Evolutionary conservation across 176 grass and related monocot species (phyloP).

Genomic region (Thinopyrum elongatum): DNA sequence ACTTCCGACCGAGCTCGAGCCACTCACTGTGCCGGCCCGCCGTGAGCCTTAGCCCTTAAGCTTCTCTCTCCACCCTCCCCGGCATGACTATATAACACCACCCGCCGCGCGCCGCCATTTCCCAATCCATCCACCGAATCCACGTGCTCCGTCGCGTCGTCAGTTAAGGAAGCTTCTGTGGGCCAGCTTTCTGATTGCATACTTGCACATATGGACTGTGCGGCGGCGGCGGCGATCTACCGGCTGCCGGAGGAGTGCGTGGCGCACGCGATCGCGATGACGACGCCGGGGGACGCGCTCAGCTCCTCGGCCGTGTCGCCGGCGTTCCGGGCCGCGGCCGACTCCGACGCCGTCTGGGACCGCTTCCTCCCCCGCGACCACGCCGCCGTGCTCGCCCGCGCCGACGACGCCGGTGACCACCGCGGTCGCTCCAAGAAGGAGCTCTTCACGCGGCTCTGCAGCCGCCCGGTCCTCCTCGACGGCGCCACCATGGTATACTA

Average conservation of each 20-base stretch:
- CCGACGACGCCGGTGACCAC: background rate
- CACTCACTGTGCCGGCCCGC: background rate
- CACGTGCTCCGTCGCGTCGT: background rate
- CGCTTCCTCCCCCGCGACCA: conserved; percentile 64
- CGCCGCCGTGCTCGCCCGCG: conserved; percentile 42
- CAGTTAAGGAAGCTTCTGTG: background rate
- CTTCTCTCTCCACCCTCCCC: conserved; percentile 28
- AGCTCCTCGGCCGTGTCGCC: conserved; percentile 51
- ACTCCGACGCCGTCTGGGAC: conserved; percentile 72
- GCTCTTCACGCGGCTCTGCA: conserved; percentile 66
- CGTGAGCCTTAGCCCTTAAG: conserved; percentile 74
- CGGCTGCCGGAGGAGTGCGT: conserved; percentile 72
- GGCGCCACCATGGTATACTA: conserved; percentile 52
- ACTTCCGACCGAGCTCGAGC: background rate
- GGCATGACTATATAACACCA: background rate
- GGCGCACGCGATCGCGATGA: conserved; percentile 67
- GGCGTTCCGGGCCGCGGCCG: conserved; percentile 49
- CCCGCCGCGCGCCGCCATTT: background rate
- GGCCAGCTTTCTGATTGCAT: background rate
- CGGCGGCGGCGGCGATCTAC: conserved; percentile 32
- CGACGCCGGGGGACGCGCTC: conserved; percentile 62
- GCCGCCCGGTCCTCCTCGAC: conserved; percentile 64
- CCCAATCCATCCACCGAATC: background rate
- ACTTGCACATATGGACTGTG: background rate
- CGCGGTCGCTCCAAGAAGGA: conserved; percentile 50